Conservation (phyloP, 306 rosid genomes). For the Trifolium pratense region DNA sequence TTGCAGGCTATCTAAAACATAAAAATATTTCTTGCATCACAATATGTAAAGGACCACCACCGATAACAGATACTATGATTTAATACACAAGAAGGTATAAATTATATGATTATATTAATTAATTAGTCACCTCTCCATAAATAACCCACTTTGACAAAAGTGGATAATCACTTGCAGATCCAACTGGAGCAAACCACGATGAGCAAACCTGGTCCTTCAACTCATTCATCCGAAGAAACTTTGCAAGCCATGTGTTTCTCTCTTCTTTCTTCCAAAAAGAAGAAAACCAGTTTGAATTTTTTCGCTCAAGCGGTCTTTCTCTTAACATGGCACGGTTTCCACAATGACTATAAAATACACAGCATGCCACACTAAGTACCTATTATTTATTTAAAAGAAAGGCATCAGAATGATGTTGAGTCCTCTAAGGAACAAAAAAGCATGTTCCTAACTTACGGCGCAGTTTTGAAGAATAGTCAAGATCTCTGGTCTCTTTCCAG, state of each 20-base stretch:
- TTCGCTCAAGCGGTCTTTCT: conserved; percentile 60
- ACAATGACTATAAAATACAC: conserved; percentile 97
- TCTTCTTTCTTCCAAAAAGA: conserved; percentile 80
- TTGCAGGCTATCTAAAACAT: conserved; percentile 83
- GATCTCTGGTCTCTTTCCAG: conserved; percentile 90
- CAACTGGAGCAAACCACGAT: conserved; percentile 99
- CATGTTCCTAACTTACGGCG: conserved; percentile 63
- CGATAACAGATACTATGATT: background rate
- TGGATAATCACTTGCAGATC: conserved; percentile 97
- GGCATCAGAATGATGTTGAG: conserved; percentile 43
- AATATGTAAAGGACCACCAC: background rate
- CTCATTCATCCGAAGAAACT: conserved; percentile 81
- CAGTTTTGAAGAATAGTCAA: conserved; percentile 90
- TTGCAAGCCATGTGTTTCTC: conserved; percentile 80
- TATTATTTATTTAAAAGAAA: conserved; percentile 41
- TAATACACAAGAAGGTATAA: conserved; percentile 25
- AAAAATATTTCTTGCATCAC: conserved; percentile 32
- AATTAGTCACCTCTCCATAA: conserved; percentile 76
- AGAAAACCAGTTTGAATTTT: conserved; percentile 66
- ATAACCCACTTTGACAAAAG: conserved; percentile 97
- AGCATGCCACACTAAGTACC: conserved; percentile 99
- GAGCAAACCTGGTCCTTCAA: conserved; percentile 92
- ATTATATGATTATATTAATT: conserved; percentile 35
- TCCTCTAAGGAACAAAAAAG: conserved; percentile 22
- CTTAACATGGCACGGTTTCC: conserved; percentile 85